phyloP scores from a whole-genome alignment of 768 basidiomycete genomes.

The Mycena rebaudengoi region DNA sequence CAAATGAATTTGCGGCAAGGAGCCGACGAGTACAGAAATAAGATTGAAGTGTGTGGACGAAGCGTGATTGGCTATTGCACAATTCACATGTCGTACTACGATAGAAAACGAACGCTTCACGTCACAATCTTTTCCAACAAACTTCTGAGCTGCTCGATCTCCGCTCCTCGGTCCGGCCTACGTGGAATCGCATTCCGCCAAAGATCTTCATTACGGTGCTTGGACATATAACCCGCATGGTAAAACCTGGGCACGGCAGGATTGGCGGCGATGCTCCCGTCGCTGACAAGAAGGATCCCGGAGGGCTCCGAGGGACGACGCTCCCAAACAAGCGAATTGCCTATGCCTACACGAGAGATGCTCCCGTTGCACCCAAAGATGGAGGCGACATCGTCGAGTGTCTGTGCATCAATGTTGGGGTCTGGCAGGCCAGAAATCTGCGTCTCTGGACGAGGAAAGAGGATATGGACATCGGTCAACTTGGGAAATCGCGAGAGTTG shows the following conservation, averaged over 20 bases:
- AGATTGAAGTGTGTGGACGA: too few species aligned
- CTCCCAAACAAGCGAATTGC: conserved; percentile 23
- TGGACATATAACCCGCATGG: conserved; percentile 8
- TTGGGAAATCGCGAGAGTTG: not conserved
- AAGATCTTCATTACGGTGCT: not conserved
- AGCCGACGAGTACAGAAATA: too few species aligned
- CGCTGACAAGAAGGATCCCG: conserved; percentile 2
- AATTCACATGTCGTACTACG: too few species aligned
- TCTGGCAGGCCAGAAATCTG: not conserved
- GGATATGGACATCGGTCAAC: conserved; percentile 1
- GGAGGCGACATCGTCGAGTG: not conserved
- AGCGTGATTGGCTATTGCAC: too few species aligned
- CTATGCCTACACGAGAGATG: conserved; percentile 4
- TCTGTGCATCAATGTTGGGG: not conserved
- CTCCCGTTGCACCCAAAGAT: conserved; percentile 2
- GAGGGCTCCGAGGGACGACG: not conserved
- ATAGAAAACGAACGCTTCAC: not conserved
- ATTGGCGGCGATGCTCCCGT: not conserved
- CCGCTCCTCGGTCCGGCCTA: conserved; percentile 2
- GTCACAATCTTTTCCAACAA: conserved; percentile 3
- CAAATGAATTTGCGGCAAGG: too few species aligned
- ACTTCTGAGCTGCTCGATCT: conserved; percentile 2
- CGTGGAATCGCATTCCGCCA: not conserved
- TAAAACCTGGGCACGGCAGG: conserved; percentile 7
- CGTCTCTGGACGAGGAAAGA: conserved; percentile 4